phyloP scores from a whole-genome alignment of 805 yeast genomes.

The Lipomyces chichibuensis region DNA sequence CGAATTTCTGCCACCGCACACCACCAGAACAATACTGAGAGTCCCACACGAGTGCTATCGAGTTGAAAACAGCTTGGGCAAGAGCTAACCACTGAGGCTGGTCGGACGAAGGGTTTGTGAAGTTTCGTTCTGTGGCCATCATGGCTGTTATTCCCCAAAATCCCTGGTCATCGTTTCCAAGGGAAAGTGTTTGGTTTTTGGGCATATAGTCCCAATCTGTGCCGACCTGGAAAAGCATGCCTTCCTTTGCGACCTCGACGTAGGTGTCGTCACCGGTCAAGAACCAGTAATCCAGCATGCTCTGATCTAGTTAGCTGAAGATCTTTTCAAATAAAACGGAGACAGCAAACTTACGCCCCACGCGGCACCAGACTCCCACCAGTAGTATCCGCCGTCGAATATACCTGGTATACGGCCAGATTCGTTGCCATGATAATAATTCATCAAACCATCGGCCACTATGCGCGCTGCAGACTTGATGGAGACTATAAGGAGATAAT shows the following conservation, averaged over 20 bases:
- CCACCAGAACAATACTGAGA: constrained; percentile 67
- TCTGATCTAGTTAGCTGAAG: neutral
- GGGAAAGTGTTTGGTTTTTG: constrained; percentile 75
- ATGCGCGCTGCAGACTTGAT: constrained; percentile 56
- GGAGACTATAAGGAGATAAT: constrained; percentile 39
- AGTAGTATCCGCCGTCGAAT: constrained; percentile 87
- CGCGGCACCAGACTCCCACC: constrained; percentile 95
- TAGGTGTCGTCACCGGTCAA: constrained; percentile 70
- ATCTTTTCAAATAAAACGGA: neutral
- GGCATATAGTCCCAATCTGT: constrained; percentile 72
- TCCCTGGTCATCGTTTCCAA: constrained; percentile 93
- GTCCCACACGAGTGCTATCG: constrained; percentile 85
- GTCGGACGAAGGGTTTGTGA: constrained; percentile 64
- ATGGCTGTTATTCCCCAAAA: constrained; percentile 89
- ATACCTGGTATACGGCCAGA: constrained; percentile 81
- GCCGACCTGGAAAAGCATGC: constrained; percentile 69
- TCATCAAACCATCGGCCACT: constrained; percentile 63
- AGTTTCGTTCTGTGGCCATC: constrained; percentile 83
- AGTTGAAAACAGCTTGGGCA: constrained; percentile 84
- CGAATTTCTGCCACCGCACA: constrained; percentile 87
- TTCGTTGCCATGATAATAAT: constrained; percentile 65
- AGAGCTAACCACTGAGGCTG: constrained; percentile 74
- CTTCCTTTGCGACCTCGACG: constrained; percentile 58
- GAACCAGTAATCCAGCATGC: constrained; percentile 65
- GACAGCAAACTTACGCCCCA: constrained; percentile 46